Percentiles rank a stretch among this genome's conserved stretches.
Conservation (phyloP, 768 basidiomycete species). For the Sutorius australiensis region DNA sequence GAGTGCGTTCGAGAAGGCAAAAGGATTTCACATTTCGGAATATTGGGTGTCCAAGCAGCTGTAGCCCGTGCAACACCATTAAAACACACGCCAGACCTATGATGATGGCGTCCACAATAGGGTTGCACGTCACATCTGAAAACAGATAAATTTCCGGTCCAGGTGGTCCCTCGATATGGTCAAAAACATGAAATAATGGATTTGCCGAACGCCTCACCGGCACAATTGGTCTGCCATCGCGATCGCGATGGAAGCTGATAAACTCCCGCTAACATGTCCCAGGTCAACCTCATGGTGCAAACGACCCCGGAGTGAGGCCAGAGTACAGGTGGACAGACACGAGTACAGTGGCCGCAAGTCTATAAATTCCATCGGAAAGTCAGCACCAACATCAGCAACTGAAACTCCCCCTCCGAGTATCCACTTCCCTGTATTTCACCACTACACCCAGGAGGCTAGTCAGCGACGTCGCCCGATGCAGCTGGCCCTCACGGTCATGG, state of each 20-base stretch:
- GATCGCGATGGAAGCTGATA: constrained; percentile 26
- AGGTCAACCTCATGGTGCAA: constrained; percentile 23
- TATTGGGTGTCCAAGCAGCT: constrained; percentile 6
- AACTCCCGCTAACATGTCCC: constrained; percentile 15
- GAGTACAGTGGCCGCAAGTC: constrained; percentile 13
- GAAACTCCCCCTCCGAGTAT: constrained; percentile 2
- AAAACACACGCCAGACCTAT: constrained; percentile 2
- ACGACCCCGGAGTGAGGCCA: constrained; percentile 8
- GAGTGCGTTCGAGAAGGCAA: constrained; percentile 5
- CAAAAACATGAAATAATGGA: constrained; percentile 20
- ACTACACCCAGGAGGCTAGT: neutral
- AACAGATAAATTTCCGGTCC: constrained; percentile 19
- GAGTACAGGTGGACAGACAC: constrained; percentile 13
- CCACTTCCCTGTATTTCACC: constrained; percentile 7
- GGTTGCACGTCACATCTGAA: constrained; percentile 20
- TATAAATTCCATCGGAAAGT: constrained; percentile 22
- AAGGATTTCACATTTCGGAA: constrained; percentile 9
- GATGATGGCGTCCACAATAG: constrained; percentile 13
- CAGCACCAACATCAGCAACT: constrained; percentile 16
- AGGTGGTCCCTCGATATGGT: constrained; percentile 27
- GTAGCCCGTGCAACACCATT: constrained; percentile 9
- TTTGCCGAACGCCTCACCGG: constrained; percentile 26
- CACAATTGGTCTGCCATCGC: constrained; percentile 20
- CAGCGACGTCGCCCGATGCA: neutral
- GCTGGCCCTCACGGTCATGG: neutral